Evolutionary conservation across 768 basidiomycete genomes (phyloP).

Genomic region (Leccinum variicolor): DNA sequence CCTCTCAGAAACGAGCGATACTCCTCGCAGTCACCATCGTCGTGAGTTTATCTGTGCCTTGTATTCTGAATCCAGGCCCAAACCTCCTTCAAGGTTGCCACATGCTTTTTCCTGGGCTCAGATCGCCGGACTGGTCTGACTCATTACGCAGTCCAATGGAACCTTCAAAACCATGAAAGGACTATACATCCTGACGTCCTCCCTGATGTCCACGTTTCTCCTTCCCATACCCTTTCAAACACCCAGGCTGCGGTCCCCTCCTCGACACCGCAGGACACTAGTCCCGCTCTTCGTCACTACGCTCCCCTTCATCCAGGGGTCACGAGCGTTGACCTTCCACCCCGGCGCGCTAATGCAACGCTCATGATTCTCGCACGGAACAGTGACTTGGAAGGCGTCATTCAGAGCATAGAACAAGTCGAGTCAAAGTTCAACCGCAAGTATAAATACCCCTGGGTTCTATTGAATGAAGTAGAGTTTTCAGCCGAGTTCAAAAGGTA

Average conservation of each 20-base stretch:
- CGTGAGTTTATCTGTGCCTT: slow-evolving; percentile 10
- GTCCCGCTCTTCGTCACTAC: not conserved
- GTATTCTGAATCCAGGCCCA: not conserved
- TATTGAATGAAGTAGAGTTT: slow-evolving; percentile 62
- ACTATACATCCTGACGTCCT: not conserved
- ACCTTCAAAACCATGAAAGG: not conserved
- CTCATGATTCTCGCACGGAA: slow-evolving; percentile 55
- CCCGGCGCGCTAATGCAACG: slow-evolving; percentile 50
- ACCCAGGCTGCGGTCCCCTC: not conserved
- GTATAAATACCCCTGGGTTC: slow-evolving; percentile 59
- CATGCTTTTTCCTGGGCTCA: slow-evolving; percentile 23
- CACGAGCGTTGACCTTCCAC: not conserved
- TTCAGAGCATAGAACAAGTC: slow-evolving; percentile 49
- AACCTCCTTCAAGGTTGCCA: slow-evolving; percentile 8
- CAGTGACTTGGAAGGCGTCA: slow-evolving; percentile 42
- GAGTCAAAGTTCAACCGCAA: slow-evolving; percentile 59
- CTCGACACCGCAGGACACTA: not conserved
- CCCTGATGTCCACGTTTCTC: not conserved
- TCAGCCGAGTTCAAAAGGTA: slow-evolving; percentile 49
- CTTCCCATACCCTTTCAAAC: not conserved
- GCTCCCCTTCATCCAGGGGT: slow-evolving; percentile 1
- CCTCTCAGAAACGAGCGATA: slow-evolving; percentile 30
- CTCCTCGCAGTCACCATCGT: slow-evolving; percentile 24
- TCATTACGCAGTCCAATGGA: slow-evolving; percentile 3
- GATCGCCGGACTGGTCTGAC: not conserved